These are phyloP conservation scores for Funneliformis geosporum DNA, from an alignment of 192 early-diverging fungal species.

Conservation along the genomic window DNA sequence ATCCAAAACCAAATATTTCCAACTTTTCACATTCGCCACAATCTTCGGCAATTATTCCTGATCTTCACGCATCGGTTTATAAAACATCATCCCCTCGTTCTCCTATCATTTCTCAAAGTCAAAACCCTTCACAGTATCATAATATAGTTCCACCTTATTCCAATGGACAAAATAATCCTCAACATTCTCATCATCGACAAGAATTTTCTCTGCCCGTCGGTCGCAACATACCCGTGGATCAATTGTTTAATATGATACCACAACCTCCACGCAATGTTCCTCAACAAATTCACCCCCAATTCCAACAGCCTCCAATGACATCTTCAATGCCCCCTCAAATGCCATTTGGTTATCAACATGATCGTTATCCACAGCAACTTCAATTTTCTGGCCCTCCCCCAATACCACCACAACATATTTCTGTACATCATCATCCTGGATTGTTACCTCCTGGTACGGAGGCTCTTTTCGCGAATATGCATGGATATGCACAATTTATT, in stretches of 20 bases:
- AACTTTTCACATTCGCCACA: slow-evolving; percentile 26
- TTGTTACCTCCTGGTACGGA: slow-evolving; percentile 27
- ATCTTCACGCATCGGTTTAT: slow-evolving; percentile 14
- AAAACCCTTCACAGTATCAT: slow-evolving; percentile 25
- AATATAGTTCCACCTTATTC: slow-evolving; percentile 17
- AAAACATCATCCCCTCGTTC: slow-evolving; percentile 22
- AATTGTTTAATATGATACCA: slow-evolving; percentile 27
- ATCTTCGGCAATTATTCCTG: slow-evolving; percentile 14
- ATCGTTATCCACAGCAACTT: slow-evolving; percentile 27
- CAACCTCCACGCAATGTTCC: slow-evolving; percentile 22
- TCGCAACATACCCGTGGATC: slow-evolving; percentile 32
- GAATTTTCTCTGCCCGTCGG: slow-evolving; percentile 23
- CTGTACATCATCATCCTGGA: slow-evolving; percentile 22
- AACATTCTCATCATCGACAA: slow-evolving; percentile 19
- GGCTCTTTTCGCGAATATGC: slow-evolving; percentile 34
- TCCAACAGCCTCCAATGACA: slow-evolving; percentile 23
- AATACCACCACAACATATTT: slow-evolving; percentile 27
- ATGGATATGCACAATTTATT: slow-evolving; percentile 33
- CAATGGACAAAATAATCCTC: slow-evolving; percentile 22
- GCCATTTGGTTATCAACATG: slow-evolving; percentile 30
- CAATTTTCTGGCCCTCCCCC: slow-evolving; percentile 23
- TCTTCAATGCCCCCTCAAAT: slow-evolving; percentile 15
- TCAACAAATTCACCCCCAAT: slow-evolving; percentile 28
- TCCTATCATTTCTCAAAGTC: slow-evolving; percentile 16
- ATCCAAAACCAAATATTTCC: slow-evolving; percentile 22